phyloP scores from a whole-genome alignment of 1,284 basidiomycete species.

The Cronartium ribicola region DNA sequence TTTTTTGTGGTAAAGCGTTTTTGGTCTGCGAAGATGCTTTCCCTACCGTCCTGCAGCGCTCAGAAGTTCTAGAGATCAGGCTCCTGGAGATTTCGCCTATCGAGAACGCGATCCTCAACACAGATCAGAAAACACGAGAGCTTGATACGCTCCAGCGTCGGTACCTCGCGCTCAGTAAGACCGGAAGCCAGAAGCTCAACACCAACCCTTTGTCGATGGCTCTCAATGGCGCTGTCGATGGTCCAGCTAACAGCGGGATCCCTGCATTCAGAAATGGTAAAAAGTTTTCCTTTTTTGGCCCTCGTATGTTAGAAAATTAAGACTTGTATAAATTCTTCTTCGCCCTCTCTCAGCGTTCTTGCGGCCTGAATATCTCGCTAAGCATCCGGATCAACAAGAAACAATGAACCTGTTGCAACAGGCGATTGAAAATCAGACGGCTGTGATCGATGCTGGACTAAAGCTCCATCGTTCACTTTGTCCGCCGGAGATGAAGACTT shows the following conservation, averaged over 20 bases:
- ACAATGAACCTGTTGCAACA: constrained; percentile 66
- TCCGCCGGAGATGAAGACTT: constrained; percentile 76
- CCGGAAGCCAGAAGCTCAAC: constrained; percentile 62
- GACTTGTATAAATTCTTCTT: not conserved
- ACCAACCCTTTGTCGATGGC: constrained; percentile 83
- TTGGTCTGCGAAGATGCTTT: constrained; percentile 68
- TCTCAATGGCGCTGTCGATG: constrained; percentile 80
- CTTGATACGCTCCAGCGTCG: constrained; percentile 65
- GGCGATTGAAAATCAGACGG: constrained; percentile 76
- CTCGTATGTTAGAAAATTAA: not conserved
- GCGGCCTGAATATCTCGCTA: constrained; percentile 62
- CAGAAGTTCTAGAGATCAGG: constrained; percentile 74
- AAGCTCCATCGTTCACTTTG: constrained; percentile 76
- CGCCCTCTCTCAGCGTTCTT: constrained; percentile 61
- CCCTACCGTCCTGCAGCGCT: constrained; percentile 83
- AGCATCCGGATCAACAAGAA: constrained; percentile 67
- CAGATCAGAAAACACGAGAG: constrained; percentile 72
- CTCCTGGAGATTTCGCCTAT: constrained; percentile 79
- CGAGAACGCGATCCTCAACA: constrained; percentile 74
- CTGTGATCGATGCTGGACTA: constrained; percentile 74
- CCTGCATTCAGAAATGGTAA: constrained; percentile 63
- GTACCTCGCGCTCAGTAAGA: constrained; percentile 72
- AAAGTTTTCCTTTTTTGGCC: not conserved
- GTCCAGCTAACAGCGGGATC: constrained; percentile 70
- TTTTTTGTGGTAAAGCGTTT: constrained; percentile 24